Evolutionary conservation across 768 basidiomycete genomes (phyloP).

Genomic region (Amanita pseudoporphyria): DNA sequence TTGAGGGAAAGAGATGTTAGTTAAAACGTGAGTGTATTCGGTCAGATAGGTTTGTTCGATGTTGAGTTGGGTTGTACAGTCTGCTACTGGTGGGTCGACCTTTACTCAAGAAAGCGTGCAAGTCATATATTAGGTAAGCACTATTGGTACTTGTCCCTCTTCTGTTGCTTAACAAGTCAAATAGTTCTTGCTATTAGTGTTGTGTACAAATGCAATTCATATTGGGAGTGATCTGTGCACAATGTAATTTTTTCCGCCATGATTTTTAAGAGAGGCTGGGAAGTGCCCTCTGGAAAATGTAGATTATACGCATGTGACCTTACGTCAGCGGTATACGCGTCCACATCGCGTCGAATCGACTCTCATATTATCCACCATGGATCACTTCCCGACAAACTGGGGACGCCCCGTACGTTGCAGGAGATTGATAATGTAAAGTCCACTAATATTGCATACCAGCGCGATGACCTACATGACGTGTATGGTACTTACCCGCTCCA

Average conservation of each 20-base stretch:
- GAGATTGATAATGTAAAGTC: neutral
- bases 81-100: slow-evolving; percentile 10
- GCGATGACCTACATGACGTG: slow-evolving; percentile 66
- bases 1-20: neutral
- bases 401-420: slow-evolving; percentile 53
- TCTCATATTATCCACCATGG: slow-evolving; percentile 36
- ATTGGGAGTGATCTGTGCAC: neutral
- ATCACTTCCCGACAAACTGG: slow-evolving; percentile 82
- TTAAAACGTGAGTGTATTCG: slow-evolving; percentile 7
- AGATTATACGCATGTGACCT: too few relatives aligned
- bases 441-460: slow-evolving; percentile 25
- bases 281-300: too few relatives aligned
- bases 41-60: neutral
- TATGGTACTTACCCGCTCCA: slow-evolving; percentile 73
- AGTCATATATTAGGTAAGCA: slow-evolving; percentile 24
- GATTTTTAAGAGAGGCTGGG: too few relatives aligned
- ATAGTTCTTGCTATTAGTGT: neutral
- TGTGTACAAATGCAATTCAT: neutral
- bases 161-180: neutral
- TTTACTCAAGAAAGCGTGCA: slow-evolving; percentile 34
- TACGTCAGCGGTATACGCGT: slow-evolving; percentile 10
- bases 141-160: neutral
- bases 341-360: neutral
- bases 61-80: neutral
- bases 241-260: too few relatives aligned